phyloP scores from a whole-genome alignment of 225 moss, liverwort and hornwort genomes.

The Straminergon stramineum region DNA sequence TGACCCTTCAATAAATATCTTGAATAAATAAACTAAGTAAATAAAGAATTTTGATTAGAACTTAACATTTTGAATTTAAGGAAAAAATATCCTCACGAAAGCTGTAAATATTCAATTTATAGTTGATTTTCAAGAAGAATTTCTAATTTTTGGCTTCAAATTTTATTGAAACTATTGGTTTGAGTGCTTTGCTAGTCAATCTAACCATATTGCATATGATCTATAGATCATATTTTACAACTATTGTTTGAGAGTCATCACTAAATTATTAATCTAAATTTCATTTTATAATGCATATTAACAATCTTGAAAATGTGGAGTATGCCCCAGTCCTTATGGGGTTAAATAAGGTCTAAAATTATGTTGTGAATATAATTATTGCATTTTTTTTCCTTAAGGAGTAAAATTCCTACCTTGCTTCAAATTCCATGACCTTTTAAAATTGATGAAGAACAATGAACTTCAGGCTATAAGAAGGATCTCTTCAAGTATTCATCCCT shows the following conservation, averaged over 20 bases:
- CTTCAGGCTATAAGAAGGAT: accelerated
- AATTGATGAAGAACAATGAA: neutral
- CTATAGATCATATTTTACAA: neutral
- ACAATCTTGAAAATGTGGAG: neutral
- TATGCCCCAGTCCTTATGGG: neutral
- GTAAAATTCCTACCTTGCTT: neutral
- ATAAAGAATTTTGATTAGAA: neutral
- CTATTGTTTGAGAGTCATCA: neutral
- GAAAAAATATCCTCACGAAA: neutral
- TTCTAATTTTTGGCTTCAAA: neutral
- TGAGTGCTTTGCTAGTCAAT: neutral
- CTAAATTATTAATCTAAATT: neutral
- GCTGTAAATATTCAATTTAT: neutral
- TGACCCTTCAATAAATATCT: no score
- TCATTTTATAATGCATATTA: neutral
- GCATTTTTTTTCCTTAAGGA: neutral
- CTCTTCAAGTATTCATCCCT: neutral
- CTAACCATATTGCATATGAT: accelerated
- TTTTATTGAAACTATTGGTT: neutral
- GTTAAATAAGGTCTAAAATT: neutral
- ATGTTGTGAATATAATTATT: accelerated
- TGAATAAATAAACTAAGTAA: no score
- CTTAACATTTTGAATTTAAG: neutral
- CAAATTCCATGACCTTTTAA: neutral
- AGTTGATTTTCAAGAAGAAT: neutral